Base-by-base conservation (phyloP, 257 asterid genomes). In the Lavandula angustifolia region DNA sequence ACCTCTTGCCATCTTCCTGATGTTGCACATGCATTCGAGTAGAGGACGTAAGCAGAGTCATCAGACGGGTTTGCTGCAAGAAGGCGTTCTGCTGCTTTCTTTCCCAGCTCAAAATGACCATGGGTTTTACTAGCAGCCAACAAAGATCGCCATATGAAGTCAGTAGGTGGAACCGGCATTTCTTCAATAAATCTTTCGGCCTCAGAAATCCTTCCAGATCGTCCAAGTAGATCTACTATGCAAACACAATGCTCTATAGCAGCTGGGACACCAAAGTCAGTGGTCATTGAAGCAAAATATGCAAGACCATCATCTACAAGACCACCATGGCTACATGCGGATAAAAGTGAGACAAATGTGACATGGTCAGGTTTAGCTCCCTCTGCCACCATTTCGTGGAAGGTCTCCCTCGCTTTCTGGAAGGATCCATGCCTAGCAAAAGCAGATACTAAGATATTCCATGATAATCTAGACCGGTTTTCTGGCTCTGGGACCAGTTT, bases 311-410 rank as follows among this genome's bases (percentile, higher is more conserved):
- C 96, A 3, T 81, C 84, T 16, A 87, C 96, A 49, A 87, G 75
- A 54, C 97, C 97, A 4, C 95, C 95, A 55, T 90, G 97, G 81
- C 92, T 90, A 58, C 96, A 90, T 1, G 97, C 96, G 1, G 97
- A 91, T 69, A 91, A 66, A 70, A 91, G 95, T 38, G 96, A 81
- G 74, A 91, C 96, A 52, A 87, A 91, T n/a, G 96, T 87, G 73
- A 87, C 92, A 60, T 85, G 92, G 70, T 84, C 81, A 7, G 96
- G 97, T 46, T 76, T 78, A 10, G 75, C 61, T 29, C 84, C 87
- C 4, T 71, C 76, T 73, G 70, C 74, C 32, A 85, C 79, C 96
- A 91, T 85, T 61, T 87, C 86, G 10, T 79, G 83, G 56, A 91
- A 87, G 56, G 78, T 61, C 65, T 78, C 88, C 37, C 72, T 74